Evolutionary conservation across 2,329 filamentous ascomycete species (phyloP).

Genomic region (Aquanectria penicillioides): DNA sequence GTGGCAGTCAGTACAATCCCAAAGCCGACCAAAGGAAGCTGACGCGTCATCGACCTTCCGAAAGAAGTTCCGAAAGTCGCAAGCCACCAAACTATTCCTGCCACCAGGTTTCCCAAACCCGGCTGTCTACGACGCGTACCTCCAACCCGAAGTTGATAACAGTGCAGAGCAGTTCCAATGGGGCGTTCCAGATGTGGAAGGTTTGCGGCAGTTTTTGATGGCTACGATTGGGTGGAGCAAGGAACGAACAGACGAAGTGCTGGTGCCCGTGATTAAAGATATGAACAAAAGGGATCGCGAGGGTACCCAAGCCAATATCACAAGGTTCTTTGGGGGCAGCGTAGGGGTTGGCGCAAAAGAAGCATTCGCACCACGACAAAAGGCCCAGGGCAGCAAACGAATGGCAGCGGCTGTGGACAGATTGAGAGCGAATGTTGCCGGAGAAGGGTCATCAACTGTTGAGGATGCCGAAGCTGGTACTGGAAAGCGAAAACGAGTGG

Average conservation of each 20-base stretch:
- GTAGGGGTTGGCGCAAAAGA: constrained; percentile 75
- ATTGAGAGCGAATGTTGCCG: constrained; percentile 59
- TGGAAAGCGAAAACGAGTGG: constrained; percentile 38
- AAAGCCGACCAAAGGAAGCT: constrained; percentile 70
- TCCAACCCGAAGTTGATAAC: constrained; percentile 85
- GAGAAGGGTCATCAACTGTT: constrained; percentile 18
- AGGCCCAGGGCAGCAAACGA: constrained; percentile 71
- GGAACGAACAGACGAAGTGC: constrained; percentile 92
- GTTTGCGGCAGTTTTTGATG: constrained; percentile 86
- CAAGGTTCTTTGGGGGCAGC: constrained; percentile 83
- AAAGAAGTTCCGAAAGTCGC: constrained; percentile 83
- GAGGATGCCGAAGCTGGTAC: constrained; percentile 9
- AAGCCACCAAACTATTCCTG: constrained; percentile 87
- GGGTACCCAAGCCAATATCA: constrained; percentile 96
- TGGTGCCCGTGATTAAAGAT: constrained; percentile 93
- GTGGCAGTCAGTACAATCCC: constrained; percentile 83
- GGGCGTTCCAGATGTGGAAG: constrained; percentile 93
- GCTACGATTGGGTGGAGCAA: constrained; percentile 90
- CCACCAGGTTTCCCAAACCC: constrained; percentile 81
- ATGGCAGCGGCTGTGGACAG: constrained; percentile 80
- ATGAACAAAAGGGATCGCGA: constrained; percentile 91
- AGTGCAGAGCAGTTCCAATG: constrained; percentile 86
- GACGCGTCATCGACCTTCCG: constrained; percentile 74
- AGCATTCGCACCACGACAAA: constrained; percentile 76
- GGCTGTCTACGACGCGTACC: constrained; percentile 84